phyloP scores from a whole-genome alignment of 169 alveolate species.

The Plasmodium malariae region DNA sequence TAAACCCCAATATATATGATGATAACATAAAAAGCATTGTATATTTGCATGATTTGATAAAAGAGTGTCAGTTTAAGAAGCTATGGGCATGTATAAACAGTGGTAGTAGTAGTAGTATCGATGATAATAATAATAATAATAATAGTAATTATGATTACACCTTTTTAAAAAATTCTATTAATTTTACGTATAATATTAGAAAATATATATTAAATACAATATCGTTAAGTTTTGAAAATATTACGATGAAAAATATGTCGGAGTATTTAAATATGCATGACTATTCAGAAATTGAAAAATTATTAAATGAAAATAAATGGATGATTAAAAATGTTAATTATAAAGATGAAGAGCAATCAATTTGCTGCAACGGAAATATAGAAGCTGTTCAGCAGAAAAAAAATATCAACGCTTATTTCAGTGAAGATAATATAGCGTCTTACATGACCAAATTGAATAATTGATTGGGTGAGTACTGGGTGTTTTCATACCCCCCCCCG shows the following conservation, averaged over 20 bases:
- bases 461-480: not conserved
- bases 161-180: conserved; percentile 33
- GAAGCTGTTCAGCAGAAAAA: conserved; percentile 47
- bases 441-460: conserved; percentile 39
- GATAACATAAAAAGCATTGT: conserved; percentile 52
- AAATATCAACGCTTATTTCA: conserved; percentile 40
- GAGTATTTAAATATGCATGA: conserved; percentile 43
- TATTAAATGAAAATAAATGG: conserved; percentile 59
- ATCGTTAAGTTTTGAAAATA: conserved; percentile 60
- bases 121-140: conserved; percentile 1
- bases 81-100: conserved; percentile 54
- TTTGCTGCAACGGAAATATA: conserved; percentile 64
- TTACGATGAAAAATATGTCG: conserved; percentile 42
- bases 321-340: conserved; percentile 24
- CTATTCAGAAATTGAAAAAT: conserved; percentile 19
- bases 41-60: conserved; percentile 45
- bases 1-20: conserved; percentile 62
- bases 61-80: conserved; percentile 54
- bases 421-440: conserved; percentile 48
- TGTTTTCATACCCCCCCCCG: too few species aligned
- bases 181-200: conserved; percentile 36
- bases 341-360: conserved; percentile 34
- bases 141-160: conserved; percentile 47
- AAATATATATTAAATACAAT: conserved; percentile 54
- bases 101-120: not conserved